Percentiles rank a stretch among this genome's conserved stretches.
phyloP scores from a whole-genome alignment of 139 green algal genomes.

The Tetraselmis striata region DNA sequence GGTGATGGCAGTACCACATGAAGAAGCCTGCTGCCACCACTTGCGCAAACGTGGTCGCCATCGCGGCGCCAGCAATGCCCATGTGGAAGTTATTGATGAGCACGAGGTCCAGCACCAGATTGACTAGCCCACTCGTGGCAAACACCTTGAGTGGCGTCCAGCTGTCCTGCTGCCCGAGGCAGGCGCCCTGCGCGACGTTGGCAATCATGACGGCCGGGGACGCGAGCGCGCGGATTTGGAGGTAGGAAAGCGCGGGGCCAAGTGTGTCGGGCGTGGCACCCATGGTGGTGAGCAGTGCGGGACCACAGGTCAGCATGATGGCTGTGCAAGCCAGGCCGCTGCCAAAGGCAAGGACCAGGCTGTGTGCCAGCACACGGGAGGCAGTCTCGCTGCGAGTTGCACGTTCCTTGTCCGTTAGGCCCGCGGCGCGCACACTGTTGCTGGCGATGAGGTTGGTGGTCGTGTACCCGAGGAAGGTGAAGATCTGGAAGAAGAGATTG shows the following conservation, averaged over 20 bases:
- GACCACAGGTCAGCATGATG: slow-evolving; percentile 22
- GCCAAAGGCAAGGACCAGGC: slow-evolving; percentile 27
- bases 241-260: slow-evolving; percentile 20
- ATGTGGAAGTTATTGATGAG: slow-evolving; percentile 25
- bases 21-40: slow-evolving; percentile 35
- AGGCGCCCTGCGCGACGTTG: slow-evolving; percentile 48
- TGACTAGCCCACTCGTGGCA: slow-evolving; percentile 29
- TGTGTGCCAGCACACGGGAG: slow-evolving; percentile 23
- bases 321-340: slow-evolving; percentile 14
- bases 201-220: slow-evolving; percentile 49
- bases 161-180: slow-evolving; percentile 60
- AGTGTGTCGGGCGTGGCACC: slow-evolving; percentile 33
- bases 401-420: slow-evolving; percentile 12
- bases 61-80: slow-evolving; percentile 32
- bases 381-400: slow-evolving; percentile 3
- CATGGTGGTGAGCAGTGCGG: slow-evolving; percentile 34
- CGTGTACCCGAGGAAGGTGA: slow-evolving; percentile 51
- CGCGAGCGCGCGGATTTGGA: slow-evolving; percentile 45
- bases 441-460: slow-evolving; percentile 51
- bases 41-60: slow-evolving; percentile 45
- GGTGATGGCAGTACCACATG: slow-evolving; percentile 20
- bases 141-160: slow-evolving; percentile 49
- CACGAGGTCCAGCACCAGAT: slow-evolving; percentile 46
- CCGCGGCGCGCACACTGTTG: slow-evolving; percentile 19
- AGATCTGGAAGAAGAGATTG: slow-evolving; percentile 62